Percentiles rank a stretch among this genome's conserved stretches.
Evolutionary conservation across 2,329 filamentous ascomycete species (phyloP).

Genomic region (Aspergillus amoenus): DNA sequence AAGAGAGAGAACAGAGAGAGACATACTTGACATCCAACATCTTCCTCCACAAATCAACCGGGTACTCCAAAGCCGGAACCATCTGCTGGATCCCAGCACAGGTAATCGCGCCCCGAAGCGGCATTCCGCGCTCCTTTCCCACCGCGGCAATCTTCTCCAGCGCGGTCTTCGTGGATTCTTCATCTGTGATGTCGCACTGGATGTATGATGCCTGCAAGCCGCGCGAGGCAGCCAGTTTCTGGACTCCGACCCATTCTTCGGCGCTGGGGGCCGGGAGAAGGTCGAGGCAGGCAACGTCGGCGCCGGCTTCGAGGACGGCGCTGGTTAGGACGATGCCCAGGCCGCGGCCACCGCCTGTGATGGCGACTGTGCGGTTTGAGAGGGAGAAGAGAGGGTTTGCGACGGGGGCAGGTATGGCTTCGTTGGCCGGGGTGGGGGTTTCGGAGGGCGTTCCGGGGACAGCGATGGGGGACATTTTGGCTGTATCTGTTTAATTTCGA

Average conservation of each 20-base stretch:
- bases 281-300: conserved; percentile 51
- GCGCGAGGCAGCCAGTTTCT: conserved; percentile 41
- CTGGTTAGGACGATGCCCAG: conserved; percentile 52
- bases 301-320: conserved; percentile 52
- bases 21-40: conserved; percentile 36
- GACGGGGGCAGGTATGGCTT: conserved; percentile 10
- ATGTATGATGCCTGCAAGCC: conserved; percentile 41
- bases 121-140: conserved; percentile 19
- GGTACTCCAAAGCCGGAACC: conserved; percentile 49
- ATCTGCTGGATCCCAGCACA: conserved; percentile 54
- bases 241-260: conserved; percentile 44
- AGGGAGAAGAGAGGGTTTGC: conserved; percentile 46
- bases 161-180: conserved; percentile 36
- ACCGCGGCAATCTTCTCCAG: conserved; percentile 39
- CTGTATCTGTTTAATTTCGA: neutral
- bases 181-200: conserved; percentile 51
- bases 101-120: conserved; percentile 37
- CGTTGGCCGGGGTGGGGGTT: conserved; percentile 7
- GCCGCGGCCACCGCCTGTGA: conserved; percentile 54
- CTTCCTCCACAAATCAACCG: conserved; percentile 35
- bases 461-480: conserved; percentile 13
- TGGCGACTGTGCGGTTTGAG: conserved; percentile 38
- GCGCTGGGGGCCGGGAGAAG: conserved; percentile 35
- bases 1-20: neutral
- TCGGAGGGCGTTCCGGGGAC: conserved; percentile 15